Percentiles rank a stretch among this genome's conserved stretches.
These are phyloP conservation scores for Pseudogymnoascus sp. DNA, from an alignment of 2,329 filamentous ascomycete species.

Conservation along the genomic window DNA sequence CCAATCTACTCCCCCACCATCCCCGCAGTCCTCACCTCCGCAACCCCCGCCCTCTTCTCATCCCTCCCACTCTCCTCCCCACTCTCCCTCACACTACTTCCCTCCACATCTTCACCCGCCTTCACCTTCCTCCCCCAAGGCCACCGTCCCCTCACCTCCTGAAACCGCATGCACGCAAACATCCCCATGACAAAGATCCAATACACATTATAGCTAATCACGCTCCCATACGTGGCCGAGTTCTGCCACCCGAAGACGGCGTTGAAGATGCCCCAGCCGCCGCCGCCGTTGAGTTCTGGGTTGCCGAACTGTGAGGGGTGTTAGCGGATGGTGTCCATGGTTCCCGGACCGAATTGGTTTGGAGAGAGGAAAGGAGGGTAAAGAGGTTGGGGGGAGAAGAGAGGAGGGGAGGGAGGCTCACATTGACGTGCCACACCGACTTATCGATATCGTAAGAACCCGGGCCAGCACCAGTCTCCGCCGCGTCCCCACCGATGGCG, in stretches of 20 bases:
- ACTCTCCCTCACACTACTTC: neutral
- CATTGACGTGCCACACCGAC: constrained; percentile 77
- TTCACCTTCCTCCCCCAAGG: neutral
- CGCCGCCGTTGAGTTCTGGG: constrained; percentile 61
- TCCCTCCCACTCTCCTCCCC: neutral
- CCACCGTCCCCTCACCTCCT: constrained; percentile 42
- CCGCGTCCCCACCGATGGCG: constrained; percentile 42
- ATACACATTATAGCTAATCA: constrained; percentile 82
- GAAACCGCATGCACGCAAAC: constrained; percentile 58
- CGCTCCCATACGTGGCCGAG: constrained; percentile 78
- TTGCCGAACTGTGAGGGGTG: constrained; percentile 62
- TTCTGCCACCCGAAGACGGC: constrained; percentile 82
- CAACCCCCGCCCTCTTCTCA: neutral
- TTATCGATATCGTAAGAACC: constrained; percentile 73
- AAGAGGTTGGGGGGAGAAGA: no score
- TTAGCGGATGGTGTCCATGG: no score
- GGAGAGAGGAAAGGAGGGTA: no score
- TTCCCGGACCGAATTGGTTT: no score
- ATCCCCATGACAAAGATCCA: constrained; percentile 65
- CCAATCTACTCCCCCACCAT: neutral
- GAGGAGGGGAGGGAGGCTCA: constrained; percentile 32
- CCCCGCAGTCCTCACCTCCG: neutral
- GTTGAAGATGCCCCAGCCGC: constrained; percentile 83
- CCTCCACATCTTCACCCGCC: neutral
- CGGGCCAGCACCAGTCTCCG: constrained; percentile 56